Percentiles rank a stretch among this genome's conserved stretches.
phyloP scores from a whole-genome alignment of 2,329 filamentous ascomycete species.

The Metarhizium anisopliae region DNA sequence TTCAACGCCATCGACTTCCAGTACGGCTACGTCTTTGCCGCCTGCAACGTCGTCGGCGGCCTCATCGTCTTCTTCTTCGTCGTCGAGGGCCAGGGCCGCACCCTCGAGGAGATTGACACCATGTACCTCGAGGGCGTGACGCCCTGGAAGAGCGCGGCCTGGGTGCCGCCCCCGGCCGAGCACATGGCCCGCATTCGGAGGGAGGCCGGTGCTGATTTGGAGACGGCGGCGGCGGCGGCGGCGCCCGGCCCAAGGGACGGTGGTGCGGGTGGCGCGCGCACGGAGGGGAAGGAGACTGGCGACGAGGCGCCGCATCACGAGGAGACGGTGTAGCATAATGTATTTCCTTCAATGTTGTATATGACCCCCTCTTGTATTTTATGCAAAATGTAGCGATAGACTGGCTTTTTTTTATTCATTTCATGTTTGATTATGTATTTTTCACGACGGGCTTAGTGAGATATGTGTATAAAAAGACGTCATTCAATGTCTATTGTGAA shows the following conservation, averaged over 20 bases:
- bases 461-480: too few species aligned
- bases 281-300: background rate
- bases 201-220: slow-evolving; percentile 30
- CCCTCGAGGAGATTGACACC: slow-evolving; percentile 70
- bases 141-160: slow-evolving; percentile 53
- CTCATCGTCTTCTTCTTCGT: slow-evolving; percentile 69
- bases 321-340: background rate
- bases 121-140: slow-evolving; percentile 62
- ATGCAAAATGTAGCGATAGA: too few species aligned
- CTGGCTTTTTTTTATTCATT: too few species aligned
- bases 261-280: background rate
- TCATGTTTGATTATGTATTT: too few species aligned
- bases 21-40: slow-evolving; percentile 70
- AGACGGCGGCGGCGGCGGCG: slow-evolving; percentile 7
- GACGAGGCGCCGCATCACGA: background rate
- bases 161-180: slow-evolving; percentile 35
- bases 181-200: slow-evolving; percentile 33
- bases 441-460: too few species aligned
- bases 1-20: slow-evolving; percentile 60
- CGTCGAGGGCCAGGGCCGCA: slow-evolving; percentile 63
- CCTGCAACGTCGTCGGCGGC: slow-evolving; percentile 56
- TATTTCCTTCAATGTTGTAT: too few species aligned
- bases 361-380: too few species aligned
- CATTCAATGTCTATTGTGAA: too few species aligned
- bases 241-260: background rate